Base-by-base conservation (phyloP, 2,329 filamentous ascomycete species). In the Hypoxylon sp. region DNA sequence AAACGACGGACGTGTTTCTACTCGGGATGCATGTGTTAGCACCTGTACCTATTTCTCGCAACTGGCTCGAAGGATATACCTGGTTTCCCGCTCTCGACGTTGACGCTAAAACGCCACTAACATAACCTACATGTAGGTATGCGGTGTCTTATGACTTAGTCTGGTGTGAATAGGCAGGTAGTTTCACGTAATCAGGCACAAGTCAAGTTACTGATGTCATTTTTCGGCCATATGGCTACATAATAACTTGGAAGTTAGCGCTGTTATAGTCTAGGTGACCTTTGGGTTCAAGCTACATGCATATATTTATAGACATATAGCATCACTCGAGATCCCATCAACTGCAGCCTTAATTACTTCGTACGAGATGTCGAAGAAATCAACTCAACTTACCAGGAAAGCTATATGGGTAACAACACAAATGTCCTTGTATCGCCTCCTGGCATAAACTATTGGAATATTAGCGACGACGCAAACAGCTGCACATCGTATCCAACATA, bases 141-240 rank as follows among this genome's bases (percentile, higher is more conserved):
- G 15, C 29, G 8, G 29, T 42, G 44, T 35, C 46, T 31, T 24
- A n/a, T 37, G 17, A 15, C 24, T 51, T 46, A 24, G 21, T 50
- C 6, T 3, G 32, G 21, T 50, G 8, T 3, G 32, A 44, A 58
- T 31, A 47, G n/a, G 17, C 27, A 50, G 13, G 29, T 32, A 54
- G 10, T 55, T 17, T 24, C 55, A 31, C 37, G n/a, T 56, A 47
- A 56, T 27, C 3, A 37, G 19, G 32, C 3, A 37, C 31, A 32
- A 19, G 27, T 46, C 19, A 10, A 15, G 29, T 47, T 19, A 53
- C 39, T 52, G 64, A 63, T 56, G 58, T 67, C 58, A 63, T 63
- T 46, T 15, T 13, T 1, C 32, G 3, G 32, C 4, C 13, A 37
- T 37, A 37, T 13, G 32, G 32, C 32, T 35, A 17, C n/a, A n/a